Percentiles rank a stretch among this genome's conserved stretches.
Evolutionary conservation across 1,284 basidiomycete genomes (phyloP).

Genomic region (Ustilago crameri): DNA sequence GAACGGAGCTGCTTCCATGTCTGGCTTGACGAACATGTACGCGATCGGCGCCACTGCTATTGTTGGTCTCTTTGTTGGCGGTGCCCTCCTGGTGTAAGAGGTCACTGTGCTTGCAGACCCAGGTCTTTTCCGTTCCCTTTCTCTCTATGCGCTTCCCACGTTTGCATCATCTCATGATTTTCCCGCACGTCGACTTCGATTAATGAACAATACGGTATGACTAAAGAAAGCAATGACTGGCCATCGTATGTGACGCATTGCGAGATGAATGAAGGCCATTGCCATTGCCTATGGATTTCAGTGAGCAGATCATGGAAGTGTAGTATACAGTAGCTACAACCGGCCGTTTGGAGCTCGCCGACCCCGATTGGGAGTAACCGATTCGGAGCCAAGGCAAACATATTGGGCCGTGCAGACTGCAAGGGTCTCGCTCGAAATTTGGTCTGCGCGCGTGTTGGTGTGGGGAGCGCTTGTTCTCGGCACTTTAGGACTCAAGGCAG

Average conservation of each 20-base stretch:
- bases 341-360: no score
- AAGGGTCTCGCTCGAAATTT: constrained; percentile 2
- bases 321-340: no score
- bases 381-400: no score
- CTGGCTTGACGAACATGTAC: constrained; percentile 10
- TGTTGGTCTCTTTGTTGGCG: constrained; percentile 20
- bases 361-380: no score
- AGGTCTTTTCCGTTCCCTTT: background rate
- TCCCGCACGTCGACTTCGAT: no score
- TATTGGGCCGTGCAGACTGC: background rate
- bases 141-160: background rate
- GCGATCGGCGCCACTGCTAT: constrained; percentile 16
- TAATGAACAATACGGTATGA: no score
- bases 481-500: constrained; percentile 1
- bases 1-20: constrained; percentile 21
- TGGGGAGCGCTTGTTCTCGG: background rate
- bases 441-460: constrained; percentile 2
- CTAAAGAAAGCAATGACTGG: no score
- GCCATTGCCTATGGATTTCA: no score
- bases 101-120: background rate
- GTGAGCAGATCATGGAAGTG: no score
- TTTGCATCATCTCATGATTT: no score
- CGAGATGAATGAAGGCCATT: no score
- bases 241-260: no score
- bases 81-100: constrained; percentile 16